Percentiles rank a stretch among this genome's conserved stretches.
These are phyloP conservation scores for Barnettozyma wickerhamii DNA, from an alignment of 805 yeast species.

Conservation along the genomic window DNA sequence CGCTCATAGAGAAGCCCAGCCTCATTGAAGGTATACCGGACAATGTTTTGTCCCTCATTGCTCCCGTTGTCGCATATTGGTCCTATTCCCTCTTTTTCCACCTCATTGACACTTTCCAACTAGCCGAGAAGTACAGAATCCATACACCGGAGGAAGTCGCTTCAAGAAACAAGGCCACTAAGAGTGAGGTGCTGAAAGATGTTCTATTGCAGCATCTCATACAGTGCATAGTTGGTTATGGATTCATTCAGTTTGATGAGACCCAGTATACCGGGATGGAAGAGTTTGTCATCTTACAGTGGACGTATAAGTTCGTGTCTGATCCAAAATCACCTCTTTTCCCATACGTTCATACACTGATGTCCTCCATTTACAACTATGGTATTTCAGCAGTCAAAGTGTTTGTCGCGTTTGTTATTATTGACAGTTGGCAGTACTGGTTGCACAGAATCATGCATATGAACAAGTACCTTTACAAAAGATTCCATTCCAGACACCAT, in stretches of 20 bases:
- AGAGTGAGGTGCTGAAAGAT: slow-evolving; percentile 68
- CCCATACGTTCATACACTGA: slow-evolving; percentile 30
- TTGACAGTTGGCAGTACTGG: slow-evolving; percentile 95
- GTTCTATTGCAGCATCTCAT: slow-evolving; percentile 82
- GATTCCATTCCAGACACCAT: slow-evolving; percentile 93
- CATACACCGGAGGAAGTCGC: slow-evolving; percentile 88
- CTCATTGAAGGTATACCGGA: slow-evolving; percentile 65
- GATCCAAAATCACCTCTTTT: slow-evolving; percentile 21
- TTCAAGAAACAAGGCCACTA: slow-evolving; percentile 69
- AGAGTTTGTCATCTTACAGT: slow-evolving; percentile 40
- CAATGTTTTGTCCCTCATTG: slow-evolving; percentile 60
- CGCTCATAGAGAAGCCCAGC: slow-evolving; percentile 29
- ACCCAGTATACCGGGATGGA: slow-evolving; percentile 50
- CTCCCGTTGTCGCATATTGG: slow-evolving; percentile 89
- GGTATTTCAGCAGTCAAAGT: slow-evolving; percentile 60
- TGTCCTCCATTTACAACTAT: slow-evolving; percentile 52
- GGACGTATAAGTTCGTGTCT: slow-evolving; percentile 23
- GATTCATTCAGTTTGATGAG: slow-evolving; percentile 53
- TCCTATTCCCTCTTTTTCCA: slow-evolving; percentile 67
- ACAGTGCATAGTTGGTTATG: slow-evolving; percentile 69
- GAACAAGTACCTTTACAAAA: slow-evolving; percentile 68
- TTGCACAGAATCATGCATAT: slow-evolving; percentile 86
- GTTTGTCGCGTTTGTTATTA: slow-evolving; percentile 58
- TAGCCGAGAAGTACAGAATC: slow-evolving; percentile 81
- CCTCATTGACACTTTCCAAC: slow-evolving; percentile 63